Evolutionary conservation across 345 rosid genomes (phyloP), one percentile per base, ranked within the genome.

Genomic region (Eutrema japonicum): DNA sequence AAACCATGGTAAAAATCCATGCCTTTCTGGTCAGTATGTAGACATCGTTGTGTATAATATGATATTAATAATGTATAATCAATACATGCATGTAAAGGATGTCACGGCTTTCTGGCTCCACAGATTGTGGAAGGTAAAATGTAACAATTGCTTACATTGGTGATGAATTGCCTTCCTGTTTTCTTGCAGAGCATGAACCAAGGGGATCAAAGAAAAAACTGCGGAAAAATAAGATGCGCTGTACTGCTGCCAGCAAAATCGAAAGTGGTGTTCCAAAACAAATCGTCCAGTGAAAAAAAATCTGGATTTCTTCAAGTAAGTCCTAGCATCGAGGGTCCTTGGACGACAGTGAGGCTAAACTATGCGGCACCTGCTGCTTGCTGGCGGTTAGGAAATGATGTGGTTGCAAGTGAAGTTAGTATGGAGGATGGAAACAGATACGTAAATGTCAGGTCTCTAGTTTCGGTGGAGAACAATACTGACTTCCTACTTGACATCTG

Each of bases 281-380:
- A 84, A 37, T 61, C 81, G 52, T 38, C 50, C 29, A 37, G 72
- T 68, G 78, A 67, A 36, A 82, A 76, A 82, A 84, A 85, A 80
- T 85, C 92, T 75, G 97, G 96, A 69, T 83, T 85, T 79, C 85
- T 95, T 77, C 96, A 88, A 84, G 93, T 95, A 65, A 95, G 99
- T 80, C 99, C 99, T 71, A 80, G 85, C 64, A 78, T 79, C 74
- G 89, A 75, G 77, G 99, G 99, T 69, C 99, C 99, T 59, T 95
- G 99, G 99, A 92, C 97, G 45, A 74, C 91, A n/a, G 96, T 92
- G 73, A 85, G 90, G 86, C 82, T 95, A 46, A 92, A 88, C 73
- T 95, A 95, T 80, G 95, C 99, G 72, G 88, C 99, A n/a, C 92
- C 96, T 73, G 93, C 97, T 82, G 91, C 97, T 68, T 88, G 96